A percentile compares a stretch with the other conserved stretches of the same genome.
Evolutionary conservation across 176 grass and related monocot species (phyloP).

Genomic region (Neostapfia colusana): DNA sequence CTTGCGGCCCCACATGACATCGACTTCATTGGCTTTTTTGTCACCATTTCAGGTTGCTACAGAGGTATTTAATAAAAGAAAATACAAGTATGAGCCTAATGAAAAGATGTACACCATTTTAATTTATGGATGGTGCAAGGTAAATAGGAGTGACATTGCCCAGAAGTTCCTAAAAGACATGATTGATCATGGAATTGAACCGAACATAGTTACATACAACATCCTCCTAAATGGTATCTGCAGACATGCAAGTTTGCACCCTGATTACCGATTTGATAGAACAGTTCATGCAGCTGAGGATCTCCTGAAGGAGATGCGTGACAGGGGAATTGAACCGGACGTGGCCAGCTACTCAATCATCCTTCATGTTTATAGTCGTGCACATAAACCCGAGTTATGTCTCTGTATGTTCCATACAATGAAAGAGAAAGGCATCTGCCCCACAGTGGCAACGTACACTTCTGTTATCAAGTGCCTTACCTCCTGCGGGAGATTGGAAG

Average conservation of each 20-base stretch:
- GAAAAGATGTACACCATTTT: constrained; percentile 83
- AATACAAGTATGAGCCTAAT: constrained; percentile 77
- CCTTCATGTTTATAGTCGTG: constrained; percentile 92
- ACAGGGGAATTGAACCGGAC: constrained; percentile 79
- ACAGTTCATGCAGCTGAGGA: constrained; percentile 66
- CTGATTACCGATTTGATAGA: constrained; percentile 86
- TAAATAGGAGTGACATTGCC: constrained; percentile 67
- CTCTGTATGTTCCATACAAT: constrained; percentile 72
- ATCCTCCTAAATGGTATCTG: constrained; percentile 91
- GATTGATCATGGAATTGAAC: constrained; percentile 73
- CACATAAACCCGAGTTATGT: constrained; percentile 82
- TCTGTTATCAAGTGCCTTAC: constrained; percentile 88
- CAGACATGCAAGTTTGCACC: constrained; percentile 85
- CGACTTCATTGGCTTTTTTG: neutral
- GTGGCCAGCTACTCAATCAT: constrained; percentile 85
- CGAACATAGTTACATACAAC: constrained; percentile 88
- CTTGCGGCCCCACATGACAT: no score
- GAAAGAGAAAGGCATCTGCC: constrained; percentile 77
- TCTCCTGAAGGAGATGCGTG: constrained; percentile 71
- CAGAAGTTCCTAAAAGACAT: constrained; percentile 79
- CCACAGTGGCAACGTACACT: constrained; percentile 86
- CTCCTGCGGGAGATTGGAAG: constrained; percentile 79
- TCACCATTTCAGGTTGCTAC: constrained; percentile 65
- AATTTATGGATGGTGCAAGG: constrained; percentile 92
- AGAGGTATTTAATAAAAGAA: constrained; percentile 94